Evolutionary conservation across 202 grass and related monocot species (phyloP), one percentile per base, ranked within the genome.

Genomic region (Bolboschoenoplectus hybrid): DNA sequence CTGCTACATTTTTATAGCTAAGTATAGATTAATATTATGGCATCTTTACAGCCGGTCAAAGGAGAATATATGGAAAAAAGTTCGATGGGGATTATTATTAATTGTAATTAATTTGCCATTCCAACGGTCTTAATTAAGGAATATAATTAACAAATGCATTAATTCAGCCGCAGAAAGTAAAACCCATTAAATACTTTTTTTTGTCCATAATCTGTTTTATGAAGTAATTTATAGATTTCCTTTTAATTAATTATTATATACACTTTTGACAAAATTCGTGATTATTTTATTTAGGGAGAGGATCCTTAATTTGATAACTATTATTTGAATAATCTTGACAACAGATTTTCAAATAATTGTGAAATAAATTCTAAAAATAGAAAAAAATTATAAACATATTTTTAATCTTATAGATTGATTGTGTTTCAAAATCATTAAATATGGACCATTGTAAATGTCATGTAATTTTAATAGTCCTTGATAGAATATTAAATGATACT

Each of bases 31-130:
- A 26, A 26, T 26, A 44, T 71, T 45, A 71, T 77, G 74, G 50
- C 74, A 77, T 77, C 74, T 77, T 80, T 60, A 80, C 14, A 60
- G 13, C 13, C 75, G 38, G 75, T 80, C 51, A 80, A 80, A 61
- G 35, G 53, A 55, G 53, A 80, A 80, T 60, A 60, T 16, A 58
- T 80, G 2, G 3, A 80, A 58, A 61, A 61, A 55, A 50, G 46
- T 41, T 60, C 53, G 53, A 43, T 0, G 36, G 75, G 20, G 75
- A 80, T 61, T 61, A n/a, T 38, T 57, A 36, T 11, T 17, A 26
- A 26, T 26, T 26, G 26, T 26, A 26, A 26, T 26, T 26, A 26
- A 52, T 56, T 78, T 78, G 51, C 13, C 50, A 51, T 56, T 77
- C 26, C 74, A 77, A 77, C 26, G 49, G 74, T 56, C 26, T 26